phyloP scores from a whole-genome alignment of 2,329 filamentous ascomycete genomes.

The Cladosporium sp. region DNA sequence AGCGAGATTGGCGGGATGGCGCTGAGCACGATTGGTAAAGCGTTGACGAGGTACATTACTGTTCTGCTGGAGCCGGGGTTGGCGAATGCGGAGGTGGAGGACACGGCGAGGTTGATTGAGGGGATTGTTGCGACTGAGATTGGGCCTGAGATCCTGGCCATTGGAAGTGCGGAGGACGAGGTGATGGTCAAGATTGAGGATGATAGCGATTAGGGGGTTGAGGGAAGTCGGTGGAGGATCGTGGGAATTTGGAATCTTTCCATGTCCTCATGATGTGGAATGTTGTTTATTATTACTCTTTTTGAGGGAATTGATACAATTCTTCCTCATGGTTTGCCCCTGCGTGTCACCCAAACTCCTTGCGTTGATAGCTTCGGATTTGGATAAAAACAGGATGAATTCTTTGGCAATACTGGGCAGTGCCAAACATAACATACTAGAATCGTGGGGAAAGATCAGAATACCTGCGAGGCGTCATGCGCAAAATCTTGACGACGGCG shows the following conservation, averaged over 20 bases:
- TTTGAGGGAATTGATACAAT: background rate
- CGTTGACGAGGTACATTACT: background rate
- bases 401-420: background rate
- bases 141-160: background rate
- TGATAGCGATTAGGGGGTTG: background rate
- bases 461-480: background rate
- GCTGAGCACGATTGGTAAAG: background rate
- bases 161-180: background rate
- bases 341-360: background rate
- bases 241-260: background rate
- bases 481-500: background rate
- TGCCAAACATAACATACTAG: background rate
- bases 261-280: background rate
- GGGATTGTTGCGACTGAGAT: background rate
- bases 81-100: background rate
- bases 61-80: constrained; percentile 1
- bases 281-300: background rate
- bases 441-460: background rate
- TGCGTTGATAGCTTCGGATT: background rate
- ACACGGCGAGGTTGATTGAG: background rate
- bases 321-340: background rate
- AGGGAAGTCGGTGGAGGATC: background rate
- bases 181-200: background rate
- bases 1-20: background rate
- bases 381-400: background rate